Evolutionary conservation across 1,284 basidiomycete species (phyloP), one percentile per base, ranked within the genome.

Genomic region (Microbotryum intermedium): DNA sequence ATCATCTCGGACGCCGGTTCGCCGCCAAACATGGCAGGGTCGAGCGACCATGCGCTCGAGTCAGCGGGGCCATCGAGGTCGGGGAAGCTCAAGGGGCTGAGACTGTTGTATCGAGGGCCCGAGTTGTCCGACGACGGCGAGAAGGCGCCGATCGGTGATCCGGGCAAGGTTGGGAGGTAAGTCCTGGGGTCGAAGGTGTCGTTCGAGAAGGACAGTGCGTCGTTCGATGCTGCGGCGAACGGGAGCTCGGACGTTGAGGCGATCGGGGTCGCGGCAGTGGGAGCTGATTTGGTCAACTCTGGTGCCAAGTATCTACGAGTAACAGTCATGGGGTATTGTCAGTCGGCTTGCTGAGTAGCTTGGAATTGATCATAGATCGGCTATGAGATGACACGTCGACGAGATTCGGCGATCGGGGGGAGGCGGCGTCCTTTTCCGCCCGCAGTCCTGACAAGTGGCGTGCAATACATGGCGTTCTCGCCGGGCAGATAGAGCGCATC

Each of bases 101-200:
- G 23, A n/a, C 26, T 28, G 6, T n/a, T 30, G 20, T 26, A 30
- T 26, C 52, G 60, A 11, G 25, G n/a, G 7, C 54, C 60, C 26
- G 57, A 54, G 45, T 51, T 48, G 30, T 46, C 48, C 53, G 62
- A 64, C 29, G 58, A 62, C 29, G 62, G 65, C 16, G 62, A 65
- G 49, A 62, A 62, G 51, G 46, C 61, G 46, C 54, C 58, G 56
- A 66, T 59, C 2, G 65, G 65, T 6, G 62, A 65, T 20, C 65
- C 65, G n/a, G 65, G 65, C 43, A 65, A 21, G n/a, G 51, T 57
- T 16, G 65, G 65, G 56, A 65, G 46, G 57, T 60, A 67, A 1
- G 65, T 60, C 18, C 62, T 55, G 2, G 65, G 65, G 48, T 58
- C 60, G 34, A 65, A 57, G 11, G 44, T 28, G 20, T 25, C 11